Percentiles rank a stretch among this genome's conserved stretches.
phyloP scores from a whole-genome alignment of 352 stramenopile genomes.

The Phytophthora hibernalis region DNA sequence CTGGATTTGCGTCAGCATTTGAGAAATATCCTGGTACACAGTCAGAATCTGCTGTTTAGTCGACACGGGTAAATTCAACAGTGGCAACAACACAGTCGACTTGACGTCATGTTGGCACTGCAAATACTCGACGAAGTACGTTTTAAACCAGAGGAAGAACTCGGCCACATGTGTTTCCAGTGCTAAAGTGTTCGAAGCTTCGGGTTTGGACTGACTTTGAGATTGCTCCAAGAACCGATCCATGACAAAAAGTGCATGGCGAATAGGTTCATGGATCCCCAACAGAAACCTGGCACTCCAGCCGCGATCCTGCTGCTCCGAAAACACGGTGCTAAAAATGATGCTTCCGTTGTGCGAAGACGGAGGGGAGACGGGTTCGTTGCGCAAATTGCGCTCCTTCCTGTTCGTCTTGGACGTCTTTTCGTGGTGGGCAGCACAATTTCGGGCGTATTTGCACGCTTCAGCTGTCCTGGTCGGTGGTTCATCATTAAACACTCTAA shows the following conservation, averaged over 20 bases:
- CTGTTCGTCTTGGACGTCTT: slow-evolving; percentile 14
- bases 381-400: slow-evolving; percentile 44
- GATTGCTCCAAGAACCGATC: slow-evolving; percentile 80
- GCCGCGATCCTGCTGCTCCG: slow-evolving; percentile 60
- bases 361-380: slow-evolving; percentile 52
- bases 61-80: slow-evolving; percentile 58
- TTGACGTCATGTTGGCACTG: slow-evolving; percentile 75
- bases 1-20: slow-evolving; percentile 65
- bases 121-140: slow-evolving; percentile 81
- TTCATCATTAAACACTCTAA: slow-evolving; percentile 25
- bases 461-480: slow-evolving; percentile 32
- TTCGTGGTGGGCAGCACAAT: slow-evolving; percentile 36
- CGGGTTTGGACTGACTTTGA: slow-evolving; percentile 44
- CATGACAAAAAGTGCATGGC: slow-evolving; percentile 85
- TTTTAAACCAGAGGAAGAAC: slow-evolving; percentile 85
- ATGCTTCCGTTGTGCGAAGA: slow-evolving; percentile 62
- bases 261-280: slow-evolving; percentile 78
- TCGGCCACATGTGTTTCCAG: slow-evolving; percentile 57
- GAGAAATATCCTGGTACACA: slow-evolving; percentile 75
- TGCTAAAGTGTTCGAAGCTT: slow-evolving; percentile 35
- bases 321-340: slow-evolving; percentile 76
- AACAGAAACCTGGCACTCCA: slow-evolving; percentile 81
- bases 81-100: slow-evolving; percentile 58
- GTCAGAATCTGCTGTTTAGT: slow-evolving; percentile 68
- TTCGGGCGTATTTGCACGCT: slow-evolving; percentile 39